phyloP scores from a whole-genome alignment of 2,329 filamentous ascomycete species.

The Fusarium lyarnte region DNA sequence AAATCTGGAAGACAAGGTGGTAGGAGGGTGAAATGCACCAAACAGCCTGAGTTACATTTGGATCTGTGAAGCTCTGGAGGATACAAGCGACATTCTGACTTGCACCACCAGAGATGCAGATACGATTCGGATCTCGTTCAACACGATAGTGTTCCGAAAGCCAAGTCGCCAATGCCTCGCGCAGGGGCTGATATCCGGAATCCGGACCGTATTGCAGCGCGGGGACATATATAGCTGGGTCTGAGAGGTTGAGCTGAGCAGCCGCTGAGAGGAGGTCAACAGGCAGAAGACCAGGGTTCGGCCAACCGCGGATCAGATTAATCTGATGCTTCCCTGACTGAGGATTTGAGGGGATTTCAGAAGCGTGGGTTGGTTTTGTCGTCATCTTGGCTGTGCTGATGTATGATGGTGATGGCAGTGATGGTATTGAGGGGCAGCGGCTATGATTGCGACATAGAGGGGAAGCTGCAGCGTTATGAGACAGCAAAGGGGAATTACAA shows the following conservation, averaged over 20 bases:
- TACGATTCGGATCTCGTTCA: conserved; percentile 61
- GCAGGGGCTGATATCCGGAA: conserved; percentile 75
- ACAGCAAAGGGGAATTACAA: background rate
- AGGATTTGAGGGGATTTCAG: conserved; percentile 32
- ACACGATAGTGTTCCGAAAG: conserved; percentile 69
- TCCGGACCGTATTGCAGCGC: conserved; percentile 85
- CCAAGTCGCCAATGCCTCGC: conserved; percentile 76
- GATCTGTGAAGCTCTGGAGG: conserved; percentile 83
- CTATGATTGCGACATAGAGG: conserved; percentile 1
- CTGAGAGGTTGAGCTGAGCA: conserved; percentile 67
- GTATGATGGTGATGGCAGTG: background rate
- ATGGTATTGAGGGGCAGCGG: conserved; percentile 10
- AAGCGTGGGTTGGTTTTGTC: conserved; percentile 18
- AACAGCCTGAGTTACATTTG: conserved; percentile 75
- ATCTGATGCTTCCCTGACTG: conserved; percentile 56
- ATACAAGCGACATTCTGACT: conserved; percentile 83
- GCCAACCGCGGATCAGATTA: conserved; percentile 77
- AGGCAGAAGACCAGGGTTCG: conserved; percentile 70
- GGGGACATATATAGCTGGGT: conserved; percentile 66
- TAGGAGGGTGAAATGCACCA: conserved; percentile 88
- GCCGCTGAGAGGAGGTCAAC: conserved; percentile 69
- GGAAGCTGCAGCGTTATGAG: background rate
- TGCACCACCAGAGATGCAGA: conserved; percentile 86
- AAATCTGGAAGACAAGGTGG: conserved; percentile 85
- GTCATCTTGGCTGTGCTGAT: background rate